Evolutionary conservation across 2,329 filamentous ascomycete species (phyloP).

Genomic region (Cercospora zeina): DNA sequence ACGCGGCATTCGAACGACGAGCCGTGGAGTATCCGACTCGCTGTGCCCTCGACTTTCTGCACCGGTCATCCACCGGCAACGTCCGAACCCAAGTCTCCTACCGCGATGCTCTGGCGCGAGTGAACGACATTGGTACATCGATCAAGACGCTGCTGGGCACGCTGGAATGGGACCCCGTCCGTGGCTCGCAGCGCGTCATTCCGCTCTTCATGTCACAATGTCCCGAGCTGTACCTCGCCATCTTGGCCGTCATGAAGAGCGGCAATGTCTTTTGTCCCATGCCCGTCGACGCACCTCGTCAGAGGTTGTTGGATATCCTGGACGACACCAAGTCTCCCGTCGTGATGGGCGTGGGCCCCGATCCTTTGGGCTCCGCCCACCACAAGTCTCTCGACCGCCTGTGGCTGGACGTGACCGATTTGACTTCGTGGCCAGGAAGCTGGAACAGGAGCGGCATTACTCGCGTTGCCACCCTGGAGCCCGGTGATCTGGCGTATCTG

Average conservation of each 20-base stretch:
- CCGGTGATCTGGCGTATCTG: constrained; percentile 67
- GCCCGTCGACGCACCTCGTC: constrained; percentile 4
- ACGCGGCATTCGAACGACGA: background rate
- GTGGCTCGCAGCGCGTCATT: background rate
- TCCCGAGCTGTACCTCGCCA: constrained; percentile 6
- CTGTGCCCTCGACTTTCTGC: background rate
- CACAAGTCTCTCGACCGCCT: constrained; percentile 61
- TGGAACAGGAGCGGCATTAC: background rate
- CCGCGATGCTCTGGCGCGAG: background rate
- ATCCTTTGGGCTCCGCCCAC: background rate
- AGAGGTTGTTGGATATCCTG: background rate
- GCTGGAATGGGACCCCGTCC: background rate
- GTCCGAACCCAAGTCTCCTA: background rate
- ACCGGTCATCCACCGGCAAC: background rate
- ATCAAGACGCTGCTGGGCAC: background rate
- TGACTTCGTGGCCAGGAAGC: background rate
- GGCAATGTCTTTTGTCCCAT: constrained; percentile 5
- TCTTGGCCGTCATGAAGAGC: constrained; percentile 1
- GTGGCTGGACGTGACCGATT: constrained; percentile 1
- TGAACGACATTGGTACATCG: background rate
- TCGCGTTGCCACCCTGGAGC: background rate
- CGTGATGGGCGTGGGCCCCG: background rate
- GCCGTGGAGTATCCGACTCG: background rate
- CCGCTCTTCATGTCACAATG: constrained; percentile 9
- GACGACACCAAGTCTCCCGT: background rate